Evolutionary conservation across 768 basidiomycete genomes (phyloP), one percentile per base, ranked within the genome.

Genomic region (Rhodotorula taiwanensis): DNA sequence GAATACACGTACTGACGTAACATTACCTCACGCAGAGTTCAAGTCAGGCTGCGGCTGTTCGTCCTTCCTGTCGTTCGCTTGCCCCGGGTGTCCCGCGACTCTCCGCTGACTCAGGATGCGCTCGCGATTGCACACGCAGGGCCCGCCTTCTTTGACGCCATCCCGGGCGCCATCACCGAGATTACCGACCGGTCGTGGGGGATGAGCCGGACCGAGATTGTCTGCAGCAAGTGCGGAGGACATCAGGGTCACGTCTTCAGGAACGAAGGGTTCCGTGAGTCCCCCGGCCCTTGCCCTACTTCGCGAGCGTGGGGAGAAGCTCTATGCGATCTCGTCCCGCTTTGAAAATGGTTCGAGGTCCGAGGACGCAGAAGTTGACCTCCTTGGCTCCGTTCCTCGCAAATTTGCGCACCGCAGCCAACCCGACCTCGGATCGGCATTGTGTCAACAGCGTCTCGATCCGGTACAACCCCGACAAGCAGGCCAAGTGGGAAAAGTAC

Each of bases 71-170:
- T 36, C 51, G 25, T 36, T n/a, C 34, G n/a, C 18, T 45, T 6
- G 41, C 25, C 28, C 20, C 6, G n/a, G n/a, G n/a, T n/a, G n/a
- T n/a, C n/a, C n/a, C n/a, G n/a, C n/a, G n/a, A n/a, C n/a, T n/a
- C n/a, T n/a, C 36, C 36, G 36, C 36, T 39, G 36, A 39, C 36
- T 16, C 36, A n/a, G n/a, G n/a, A n/a, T n/a, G n/a, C 36, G 9
- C 36, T 39, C 36, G 36, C 36, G 10, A 10, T 10, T 39, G 10
- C 36, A 20, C 43, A 25, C 52, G 15, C 58, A 68, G 62, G 70
- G 71, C 71, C 71, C 27, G 71, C 71, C 10, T 72, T 71, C 60
- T 72, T 71, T 55, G 70, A 70, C 48, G 60, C 67, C 30, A 71
- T 72, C 47, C 72, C 72, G 1, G 72, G 72, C 27, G 62, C 59